phyloP scores from a whole-genome alignment of 768 basidiomycete genomes.

The Sarcomyxa edulis region DNA sequence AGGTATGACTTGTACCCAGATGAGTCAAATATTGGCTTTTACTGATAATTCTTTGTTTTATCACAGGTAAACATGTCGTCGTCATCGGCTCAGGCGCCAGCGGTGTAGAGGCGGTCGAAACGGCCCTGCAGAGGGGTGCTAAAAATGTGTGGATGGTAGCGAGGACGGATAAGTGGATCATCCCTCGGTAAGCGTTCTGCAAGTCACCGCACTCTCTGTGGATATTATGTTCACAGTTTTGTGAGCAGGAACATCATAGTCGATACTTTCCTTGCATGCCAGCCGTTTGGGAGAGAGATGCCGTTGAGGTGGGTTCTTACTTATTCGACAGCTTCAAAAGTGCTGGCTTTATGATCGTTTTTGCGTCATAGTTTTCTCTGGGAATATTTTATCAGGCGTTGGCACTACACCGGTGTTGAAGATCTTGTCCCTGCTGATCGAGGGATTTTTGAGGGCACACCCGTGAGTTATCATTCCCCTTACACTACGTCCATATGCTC shows the following conservation, averaged over 20 bases:
- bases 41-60: too few species aligned
- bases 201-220: neutral
- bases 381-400: constrained; percentile 36
- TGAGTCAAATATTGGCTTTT: too few species aligned
- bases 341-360: neutral
- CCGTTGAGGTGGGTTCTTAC: constrained; percentile 35
- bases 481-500: neutral
- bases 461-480: constrained; percentile 18
- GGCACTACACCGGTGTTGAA: constrained; percentile 39
- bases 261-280: constrained; percentile 40
- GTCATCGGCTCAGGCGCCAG: constrained; percentile 50
- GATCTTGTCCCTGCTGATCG: constrained; percentile 34
- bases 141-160: constrained; percentile 31
- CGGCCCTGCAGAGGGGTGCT: constrained; percentile 21
- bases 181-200: constrained; percentile 19
- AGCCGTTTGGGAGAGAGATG: constrained; percentile 51
- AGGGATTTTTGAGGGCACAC: constrained; percentile 44
- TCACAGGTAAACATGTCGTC: constrained; percentile 34
- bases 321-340: neutral
- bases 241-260: constrained; percentile 33
- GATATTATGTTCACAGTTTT: neutral
- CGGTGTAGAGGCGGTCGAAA: constrained; percentile 26
- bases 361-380: constrained; percentile 32
- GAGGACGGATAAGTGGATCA: constrained; percentile 47
- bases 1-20: too few species aligned